Evolutionary conservation across 2,329 filamentous ascomycete genomes (phyloP).

Genomic region (Aureobasidium sp.): DNA sequence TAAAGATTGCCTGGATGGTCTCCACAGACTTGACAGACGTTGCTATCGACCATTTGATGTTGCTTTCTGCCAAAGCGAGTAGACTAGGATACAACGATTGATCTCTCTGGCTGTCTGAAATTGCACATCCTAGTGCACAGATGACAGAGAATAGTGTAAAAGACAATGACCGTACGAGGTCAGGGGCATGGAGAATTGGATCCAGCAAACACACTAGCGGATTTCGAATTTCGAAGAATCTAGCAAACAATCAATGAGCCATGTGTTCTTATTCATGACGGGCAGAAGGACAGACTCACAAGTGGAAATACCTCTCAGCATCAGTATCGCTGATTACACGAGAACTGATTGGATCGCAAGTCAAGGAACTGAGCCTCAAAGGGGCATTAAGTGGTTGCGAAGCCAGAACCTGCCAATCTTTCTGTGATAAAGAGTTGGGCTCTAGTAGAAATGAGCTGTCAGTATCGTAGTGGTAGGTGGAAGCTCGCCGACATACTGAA

Average conservation of each 20-base stretch:
- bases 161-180: background rate
- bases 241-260: background rate
- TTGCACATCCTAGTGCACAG: slow-evolving; percentile 10
- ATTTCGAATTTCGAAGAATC: slow-evolving; percentile 5
- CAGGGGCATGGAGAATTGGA: background rate
- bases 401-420: slow-evolving; percentile 8
- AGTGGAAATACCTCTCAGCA: slow-evolving; percentile 4
- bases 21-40: slow-evolving; percentile 13
- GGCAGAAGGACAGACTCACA: background rate
- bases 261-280: too few species aligned
- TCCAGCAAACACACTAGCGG: slow-evolving; percentile 9
- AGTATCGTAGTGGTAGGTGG: background rate
- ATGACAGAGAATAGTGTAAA: slow-evolving; percentile 9
- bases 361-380: slow-evolving; percentile 4
- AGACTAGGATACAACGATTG: slow-evolving; percentile 5
- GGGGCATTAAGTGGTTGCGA: background rate
- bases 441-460: background rate
- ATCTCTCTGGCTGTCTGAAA: background rate
- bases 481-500: background rate
- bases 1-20: background rate
- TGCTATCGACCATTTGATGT: slow-evolving; percentile 18
- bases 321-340: background rate
- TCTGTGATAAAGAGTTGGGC: background rate
- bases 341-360: slow-evolving; percentile 5
- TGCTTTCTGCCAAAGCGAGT: background rate